Evolutionary conservation across 2,329 filamentous ascomycete species (phyloP).

Genomic region (Fusarium heterosporum): DNA sequence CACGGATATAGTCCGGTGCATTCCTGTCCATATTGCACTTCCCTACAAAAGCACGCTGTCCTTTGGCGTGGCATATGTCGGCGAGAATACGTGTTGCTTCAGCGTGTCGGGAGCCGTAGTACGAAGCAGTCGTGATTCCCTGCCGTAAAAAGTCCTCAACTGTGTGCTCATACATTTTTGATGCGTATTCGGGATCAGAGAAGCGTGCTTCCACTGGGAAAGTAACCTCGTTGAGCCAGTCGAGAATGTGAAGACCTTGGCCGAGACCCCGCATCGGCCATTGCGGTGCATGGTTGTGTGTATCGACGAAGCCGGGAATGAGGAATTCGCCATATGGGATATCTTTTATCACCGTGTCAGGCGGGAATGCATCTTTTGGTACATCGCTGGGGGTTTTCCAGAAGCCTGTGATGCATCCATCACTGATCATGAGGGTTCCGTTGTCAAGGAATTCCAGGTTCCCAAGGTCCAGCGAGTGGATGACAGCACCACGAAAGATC

Average conservation of each 20-base stretch:
- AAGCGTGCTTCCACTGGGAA: slow-evolving; percentile 56
- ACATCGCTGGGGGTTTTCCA: slow-evolving; percentile 2
- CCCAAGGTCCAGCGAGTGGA: neutral
- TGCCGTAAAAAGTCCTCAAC: slow-evolving; percentile 16
- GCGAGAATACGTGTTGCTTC: slow-evolving; percentile 19
- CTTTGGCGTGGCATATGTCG: slow-evolving; percentile 5
- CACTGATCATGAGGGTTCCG: slow-evolving; percentile 3
- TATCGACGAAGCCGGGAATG: slow-evolving; percentile 72
- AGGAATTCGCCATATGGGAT: neutral
- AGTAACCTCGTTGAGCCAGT: slow-evolving; percentile 74
- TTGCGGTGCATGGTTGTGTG: slow-evolving; percentile 75
- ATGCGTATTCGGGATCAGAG: slow-evolving; percentile 7
- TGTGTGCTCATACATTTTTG: slow-evolving; percentile 12
- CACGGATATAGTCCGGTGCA: slow-evolving; percentile 13
- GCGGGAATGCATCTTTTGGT: neutral
- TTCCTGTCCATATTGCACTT: slow-evolving; percentile 29
- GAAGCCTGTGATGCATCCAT: slow-evolving; percentile 5
- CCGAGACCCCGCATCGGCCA: slow-evolving; percentile 62
- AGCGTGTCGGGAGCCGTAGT: slow-evolving; percentile 21
- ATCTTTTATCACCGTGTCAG: rapidly evolving
- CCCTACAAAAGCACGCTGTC: slow-evolving; percentile 23
- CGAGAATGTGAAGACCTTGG: slow-evolving; percentile 65
- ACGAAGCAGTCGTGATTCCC: slow-evolving; percentile 23
- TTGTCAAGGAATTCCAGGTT: slow-evolving; percentile 1
- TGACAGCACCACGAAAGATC: slow-evolving; percentile 6